Evolutionary conservation across 1,139 yeast species (phyloP).

Genomic region (Petasospora fabianii): DNA sequence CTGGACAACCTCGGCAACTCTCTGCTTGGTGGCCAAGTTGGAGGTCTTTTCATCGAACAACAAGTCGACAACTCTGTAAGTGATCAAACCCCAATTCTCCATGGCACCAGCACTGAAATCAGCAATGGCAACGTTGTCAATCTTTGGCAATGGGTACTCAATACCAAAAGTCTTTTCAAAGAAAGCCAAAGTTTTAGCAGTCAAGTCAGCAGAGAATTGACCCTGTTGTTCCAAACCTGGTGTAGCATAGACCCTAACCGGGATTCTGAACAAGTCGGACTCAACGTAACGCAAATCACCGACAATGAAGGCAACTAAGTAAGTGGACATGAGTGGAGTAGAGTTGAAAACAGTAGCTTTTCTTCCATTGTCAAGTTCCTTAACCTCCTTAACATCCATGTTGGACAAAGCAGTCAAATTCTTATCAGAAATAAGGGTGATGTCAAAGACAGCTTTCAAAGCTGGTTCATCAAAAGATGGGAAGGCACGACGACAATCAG

Average conservation of each 20-base stretch:
- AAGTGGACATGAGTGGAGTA: conserved; percentile 74
- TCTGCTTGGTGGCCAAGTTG: conserved; percentile 51
- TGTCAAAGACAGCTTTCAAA: conserved; percentile 72
- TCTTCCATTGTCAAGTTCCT: conserved; percentile 42
- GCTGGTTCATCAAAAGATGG: conserved; percentile 91
- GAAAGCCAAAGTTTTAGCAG: conserved; percentile 64
- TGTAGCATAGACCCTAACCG: conserved; percentile 70
- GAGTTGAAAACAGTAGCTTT: conserved; percentile 48
- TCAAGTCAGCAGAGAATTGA: conserved; percentile 57
- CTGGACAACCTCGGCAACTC: conserved; percentile 75
- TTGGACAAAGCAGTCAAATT: conserved; percentile 69
- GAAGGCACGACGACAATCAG: conserved; percentile 87
- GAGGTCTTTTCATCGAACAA: conserved; percentile 58
- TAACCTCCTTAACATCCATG: conserved; percentile 64
- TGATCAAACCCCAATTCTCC: conserved; percentile 80
- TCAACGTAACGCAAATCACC: conserved; percentile 76
- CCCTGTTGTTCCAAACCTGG: conserved; percentile 65
- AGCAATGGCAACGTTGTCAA: conserved; percentile 72
- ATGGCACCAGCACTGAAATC: conserved; percentile 77
- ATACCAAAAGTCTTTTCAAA: conserved; percentile 63
- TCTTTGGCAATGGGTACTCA: conserved; percentile 68
- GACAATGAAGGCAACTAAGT: conserved; percentile 71
- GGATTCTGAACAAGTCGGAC: conserved; percentile 38
- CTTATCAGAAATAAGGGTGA: conserved; percentile 57
- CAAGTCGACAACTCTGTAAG: conserved; percentile 68